These are phyloP conservation scores for Syzygium grande DNA, from an alignment of 345 rosid species.

Conservation along the genomic window DNA sequence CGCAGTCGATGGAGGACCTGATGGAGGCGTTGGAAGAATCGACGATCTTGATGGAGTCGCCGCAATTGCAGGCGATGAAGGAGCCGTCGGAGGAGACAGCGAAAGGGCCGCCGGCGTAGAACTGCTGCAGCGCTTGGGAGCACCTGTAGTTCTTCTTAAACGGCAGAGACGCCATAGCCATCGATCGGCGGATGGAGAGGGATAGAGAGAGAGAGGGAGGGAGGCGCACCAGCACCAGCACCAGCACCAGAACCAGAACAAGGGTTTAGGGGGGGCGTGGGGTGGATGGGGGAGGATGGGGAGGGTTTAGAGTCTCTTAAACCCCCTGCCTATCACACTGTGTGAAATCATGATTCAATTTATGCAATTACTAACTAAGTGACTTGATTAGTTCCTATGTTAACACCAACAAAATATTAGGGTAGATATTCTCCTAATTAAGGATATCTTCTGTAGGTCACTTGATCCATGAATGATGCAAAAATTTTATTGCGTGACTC, in stretches of 20 bases:
- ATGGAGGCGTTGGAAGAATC: conserved; percentile 46
- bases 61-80: conserved; percentile 71
- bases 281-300: neutral
- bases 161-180: conserved; percentile 14
- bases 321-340: neutral
- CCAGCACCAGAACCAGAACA: neutral
- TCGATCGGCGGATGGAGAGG: neutral
- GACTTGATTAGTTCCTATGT: neutral
- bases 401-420: neutral
- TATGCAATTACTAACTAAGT: neutral
- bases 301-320: neutral
- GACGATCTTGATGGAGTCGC: conserved; percentile 70
- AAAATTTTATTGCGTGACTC: neutral
- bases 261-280: neutral
- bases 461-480: neutral
- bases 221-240: neutral
- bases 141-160: conserved; percentile 66
- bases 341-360: neutral
- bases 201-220: neutral
- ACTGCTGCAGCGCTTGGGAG: conserved; percentile 64
- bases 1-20: conserved; percentile 59
- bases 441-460: neutral
- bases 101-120: conserved; percentile 88
- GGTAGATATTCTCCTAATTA: neutral
- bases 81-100: conserved; percentile 71